These are phyloP conservation scores for Tulasnella sp. DNA, from an alignment of 768 basidiomycete genomes.

Conservation along the genomic window DNA sequence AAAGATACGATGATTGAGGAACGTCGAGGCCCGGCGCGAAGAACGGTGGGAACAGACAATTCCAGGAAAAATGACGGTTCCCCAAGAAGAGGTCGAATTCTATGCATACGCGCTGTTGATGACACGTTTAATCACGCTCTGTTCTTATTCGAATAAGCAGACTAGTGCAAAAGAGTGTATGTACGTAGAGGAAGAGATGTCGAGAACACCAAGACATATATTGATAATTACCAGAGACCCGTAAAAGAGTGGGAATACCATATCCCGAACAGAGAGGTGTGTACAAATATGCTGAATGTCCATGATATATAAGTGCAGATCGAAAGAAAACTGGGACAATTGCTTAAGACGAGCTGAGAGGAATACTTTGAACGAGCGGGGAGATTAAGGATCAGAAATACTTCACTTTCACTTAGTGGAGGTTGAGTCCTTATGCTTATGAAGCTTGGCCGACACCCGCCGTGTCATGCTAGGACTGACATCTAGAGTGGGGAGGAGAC, in stretches of 20 bases:
- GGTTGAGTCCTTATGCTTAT: neutral
- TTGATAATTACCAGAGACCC: no score
- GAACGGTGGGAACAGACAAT: neutral
- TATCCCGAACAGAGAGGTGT: neutral
- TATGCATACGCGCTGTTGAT: neutral
- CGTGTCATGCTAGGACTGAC: neutral
- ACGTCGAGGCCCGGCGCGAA: neutral
- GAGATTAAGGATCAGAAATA: neutral
- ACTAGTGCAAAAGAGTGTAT: no score
- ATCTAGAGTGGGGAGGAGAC: neutral
- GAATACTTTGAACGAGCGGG: neutral
- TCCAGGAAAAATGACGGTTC: neutral
- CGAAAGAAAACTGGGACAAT: neutral
- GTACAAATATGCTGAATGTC: neutral
- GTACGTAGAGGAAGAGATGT: no score
- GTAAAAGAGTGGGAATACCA: neutral
- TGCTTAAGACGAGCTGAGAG: no score
- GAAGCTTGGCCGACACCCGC: neutral
- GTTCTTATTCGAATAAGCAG: no score
- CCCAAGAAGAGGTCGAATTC: neutral
- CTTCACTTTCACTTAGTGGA: neutral
- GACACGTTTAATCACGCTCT: no score
- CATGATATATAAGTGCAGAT: neutral
- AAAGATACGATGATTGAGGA: neutral
- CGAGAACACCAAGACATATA: no score